Conservation (phyloP, 2,329 filamentous ascomycete species). For the Scorias spongiosa region DNA sequence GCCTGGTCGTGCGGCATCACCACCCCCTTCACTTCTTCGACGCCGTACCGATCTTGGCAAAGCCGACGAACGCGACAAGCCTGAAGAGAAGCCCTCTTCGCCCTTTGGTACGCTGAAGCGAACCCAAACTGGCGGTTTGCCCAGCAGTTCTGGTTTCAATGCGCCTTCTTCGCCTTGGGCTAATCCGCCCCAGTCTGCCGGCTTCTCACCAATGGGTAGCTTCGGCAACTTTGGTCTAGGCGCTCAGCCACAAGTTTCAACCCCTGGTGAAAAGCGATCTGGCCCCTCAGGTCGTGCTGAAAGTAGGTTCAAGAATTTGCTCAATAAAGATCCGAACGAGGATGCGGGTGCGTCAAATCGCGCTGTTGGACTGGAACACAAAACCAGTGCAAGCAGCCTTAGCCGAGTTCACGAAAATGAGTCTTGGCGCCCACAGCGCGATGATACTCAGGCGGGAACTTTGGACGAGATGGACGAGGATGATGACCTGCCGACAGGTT, state of each 20-base stretch:
- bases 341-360: conserved; percentile 25
- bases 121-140: conserved; percentile 37
- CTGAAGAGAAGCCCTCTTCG: conserved; percentile 21
- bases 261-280: conserved; percentile 50
- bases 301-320: conserved; percentile 73
- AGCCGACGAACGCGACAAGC: conserved; percentile 16
- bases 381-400: conserved; percentile 37
- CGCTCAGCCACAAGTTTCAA: conserved; percentile 31
- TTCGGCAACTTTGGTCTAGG: conserved; percentile 81
- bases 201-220: conserved; percentile 59
- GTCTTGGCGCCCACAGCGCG: conserved; percentile 27
- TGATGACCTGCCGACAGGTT: conserved; percentile 50
- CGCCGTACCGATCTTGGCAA: conserved; percentile 45
- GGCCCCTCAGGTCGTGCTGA: conserved; percentile 53
- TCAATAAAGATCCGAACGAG: conserved; percentile 63
- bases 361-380: conserved; percentile 34
- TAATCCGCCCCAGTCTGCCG: conserved; percentile 43
- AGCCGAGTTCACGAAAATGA: conserved; percentile 40
- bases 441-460: conserved; percentile 9
- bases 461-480: conserved; percentile 58
- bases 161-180: conserved; percentile 42
- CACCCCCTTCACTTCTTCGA: conserved; percentile 44
- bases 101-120: conserved; percentile 43
- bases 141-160: conserved; percentile 28
- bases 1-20: conserved; percentile 44